Base-by-base conservation (phyloP, 208 protist species). In the Porcisia hertigi region DNA sequence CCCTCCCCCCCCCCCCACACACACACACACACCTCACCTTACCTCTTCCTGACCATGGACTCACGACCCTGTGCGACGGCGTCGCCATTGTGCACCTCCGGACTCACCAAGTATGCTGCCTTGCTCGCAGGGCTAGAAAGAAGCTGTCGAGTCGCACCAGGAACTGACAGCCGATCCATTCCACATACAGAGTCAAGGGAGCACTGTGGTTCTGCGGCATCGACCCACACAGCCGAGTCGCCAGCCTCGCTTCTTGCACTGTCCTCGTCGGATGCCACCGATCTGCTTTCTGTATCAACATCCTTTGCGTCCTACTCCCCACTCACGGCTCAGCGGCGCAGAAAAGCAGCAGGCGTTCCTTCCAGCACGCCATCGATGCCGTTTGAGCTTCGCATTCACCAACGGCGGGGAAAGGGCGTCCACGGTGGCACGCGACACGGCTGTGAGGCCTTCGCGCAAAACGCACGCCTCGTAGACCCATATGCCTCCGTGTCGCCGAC, bases 231-330 rank as follows among this genome's bases (percentile, higher is more conserved):
- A 5, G 18, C 14, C 62, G 39, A 67, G 71, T 75, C 57, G 12
- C 43, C 47, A 14, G 16, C 1, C 16, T 63, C 71, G 45, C 53
- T 62, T 43, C 55, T 36, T 18, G 71, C 57, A 23, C 43, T 75
- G 2, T 75, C 71, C 43, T 75, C 57, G 43, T 30, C 52, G 30
- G 53, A 12, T 57, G 16, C 53, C 16, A 45, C 36, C 7, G 20
- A 57, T 43, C 3, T 14, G 64, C 16, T 43, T 34, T 43, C 69
- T 43, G 11, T 34, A 16, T 57, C 69, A 12, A 55, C 71, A 34
- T 76, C 71, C 47, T 69, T 69, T 30, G 71, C 71, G 25, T 76
- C 71, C 11, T 76, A 76, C 23, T 66, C 71, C 60, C 71, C 71
- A 36, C 57, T 54, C 0, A n/a, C 30, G 16, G 12, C 47, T 36